These are phyloP conservation scores for Passalora sequoiae DNA, from an alignment of 2,329 filamentous ascomycete species.

Conservation along the genomic window DNA sequence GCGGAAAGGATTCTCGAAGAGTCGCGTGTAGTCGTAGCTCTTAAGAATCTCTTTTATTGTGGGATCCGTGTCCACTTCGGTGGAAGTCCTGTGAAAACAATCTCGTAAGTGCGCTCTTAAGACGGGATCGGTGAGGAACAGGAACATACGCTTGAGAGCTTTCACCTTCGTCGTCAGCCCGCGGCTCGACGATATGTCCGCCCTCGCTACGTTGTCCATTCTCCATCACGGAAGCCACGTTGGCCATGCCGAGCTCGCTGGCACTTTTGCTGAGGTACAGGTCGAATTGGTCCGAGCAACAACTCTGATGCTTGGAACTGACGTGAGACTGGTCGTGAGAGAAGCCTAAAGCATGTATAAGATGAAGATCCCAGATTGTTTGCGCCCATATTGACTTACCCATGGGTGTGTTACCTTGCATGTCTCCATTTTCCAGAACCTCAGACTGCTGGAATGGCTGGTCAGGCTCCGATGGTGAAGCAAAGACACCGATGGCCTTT, in stretches of 20 bases:
- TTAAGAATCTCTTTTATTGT: slow-evolving; percentile 26
- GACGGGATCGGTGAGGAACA: slow-evolving; percentile 23
- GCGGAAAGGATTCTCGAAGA: background rate
- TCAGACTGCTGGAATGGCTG: too few relatives aligned
- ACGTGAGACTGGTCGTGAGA: background rate
- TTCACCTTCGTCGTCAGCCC: slow-evolving; percentile 16
- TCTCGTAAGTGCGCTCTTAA: slow-evolving; percentile 34
- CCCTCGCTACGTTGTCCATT: slow-evolving; percentile 13
- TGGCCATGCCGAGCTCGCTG: slow-evolving; percentile 13
- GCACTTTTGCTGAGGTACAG: slow-evolving; percentile 25
- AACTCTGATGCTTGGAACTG: background rate
- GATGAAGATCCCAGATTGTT: too few relatives aligned
- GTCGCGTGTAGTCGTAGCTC: slow-evolving; percentile 27
- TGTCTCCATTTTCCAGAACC: too few relatives aligned
- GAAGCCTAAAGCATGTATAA: too few relatives aligned
- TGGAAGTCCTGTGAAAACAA: slow-evolving; percentile 26
- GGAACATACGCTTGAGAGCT: slow-evolving; percentile 31
- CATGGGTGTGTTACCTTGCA: too few relatives aligned
- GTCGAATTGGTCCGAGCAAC: slow-evolving; percentile 26
- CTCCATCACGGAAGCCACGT: slow-evolving; percentile 16
- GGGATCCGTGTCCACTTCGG: slow-evolving; percentile 20
- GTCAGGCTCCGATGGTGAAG: too few relatives aligned
- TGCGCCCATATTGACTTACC: too few relatives aligned
- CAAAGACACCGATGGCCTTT: too few relatives aligned
- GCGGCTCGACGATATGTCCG: slow-evolving; percentile 2